phyloP scores from a whole-genome alignment of 2,329 filamentous ascomycete genomes.

The Cyphellophora europaea region DNA sequence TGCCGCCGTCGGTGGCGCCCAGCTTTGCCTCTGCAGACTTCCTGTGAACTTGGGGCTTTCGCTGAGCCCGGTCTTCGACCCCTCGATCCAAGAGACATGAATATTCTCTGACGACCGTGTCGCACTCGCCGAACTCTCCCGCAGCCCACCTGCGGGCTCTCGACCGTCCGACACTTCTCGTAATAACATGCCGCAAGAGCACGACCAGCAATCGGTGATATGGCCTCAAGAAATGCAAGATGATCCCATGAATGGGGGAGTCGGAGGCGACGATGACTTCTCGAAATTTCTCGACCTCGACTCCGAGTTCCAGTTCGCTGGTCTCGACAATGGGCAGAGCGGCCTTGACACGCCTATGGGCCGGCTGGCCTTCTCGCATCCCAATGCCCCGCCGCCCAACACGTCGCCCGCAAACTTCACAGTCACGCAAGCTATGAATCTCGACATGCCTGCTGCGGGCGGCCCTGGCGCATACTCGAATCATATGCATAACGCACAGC shows the following conservation, averaged over 20 bases:
- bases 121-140: slow-evolving; percentile 7
- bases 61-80: no score
- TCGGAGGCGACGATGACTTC: slow-evolving; percentile 36
- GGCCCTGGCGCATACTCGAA: slow-evolving; percentile 7
- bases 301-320: slow-evolving; percentile 34
- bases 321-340: slow-evolving; percentile 27
- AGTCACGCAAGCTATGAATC: slow-evolving; percentile 10
- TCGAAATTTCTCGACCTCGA: slow-evolving; percentile 40
- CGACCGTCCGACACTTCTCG: slow-evolving; percentile 2
- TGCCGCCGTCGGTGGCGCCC: no score
- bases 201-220: slow-evolving; percentile 19
- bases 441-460: slow-evolving; percentile 18
- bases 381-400: slow-evolving; percentile 18
- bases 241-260: slow-evolving; percentile 28
- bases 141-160: slow-evolving; percentile 18
- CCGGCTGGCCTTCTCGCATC: slow-evolving; percentile 22
- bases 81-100: no score
- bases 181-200: slow-evolving; percentile 17
- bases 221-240: slow-evolving; percentile 32
- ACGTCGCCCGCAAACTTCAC: neutral
- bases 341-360: slow-evolving; percentile 28
- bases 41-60: no score
- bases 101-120: no score
- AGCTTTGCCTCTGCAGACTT: no score
- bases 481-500: slow-evolving; percentile 20